These are phyloP conservation scores for Leccinum rimulosum DNA, from an alignment of 768 basidiomycete species.

Conservation along the genomic window DNA sequence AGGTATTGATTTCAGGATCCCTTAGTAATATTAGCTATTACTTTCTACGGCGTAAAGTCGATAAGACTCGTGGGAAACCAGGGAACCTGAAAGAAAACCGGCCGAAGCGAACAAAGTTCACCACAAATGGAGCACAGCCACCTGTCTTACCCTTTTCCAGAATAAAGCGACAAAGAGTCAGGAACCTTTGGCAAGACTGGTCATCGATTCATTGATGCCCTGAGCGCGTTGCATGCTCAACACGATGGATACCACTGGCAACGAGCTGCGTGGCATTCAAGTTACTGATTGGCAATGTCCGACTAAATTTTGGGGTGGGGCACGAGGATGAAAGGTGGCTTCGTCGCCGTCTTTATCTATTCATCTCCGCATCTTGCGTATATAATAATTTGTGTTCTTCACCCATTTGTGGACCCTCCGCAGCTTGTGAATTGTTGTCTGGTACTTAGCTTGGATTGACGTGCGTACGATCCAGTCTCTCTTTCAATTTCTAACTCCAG, in stretches of 20 bases:
- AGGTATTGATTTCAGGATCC: no score
- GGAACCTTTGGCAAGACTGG: neutral
- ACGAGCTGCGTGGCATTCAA: neutral
- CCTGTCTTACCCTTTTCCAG: neutral
- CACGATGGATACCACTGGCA: conserved; percentile 3
- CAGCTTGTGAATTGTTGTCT: conserved; percentile 8
- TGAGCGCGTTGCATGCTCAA: neutral
- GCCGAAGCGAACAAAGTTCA: no score
- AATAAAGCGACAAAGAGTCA: neutral
- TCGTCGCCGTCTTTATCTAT: conserved; percentile 4
- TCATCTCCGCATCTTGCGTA: conserved; percentile 25
- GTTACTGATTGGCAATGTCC: neutral
- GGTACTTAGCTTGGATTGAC: conserved; percentile 10
- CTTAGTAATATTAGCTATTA: no score
- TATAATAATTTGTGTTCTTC: conserved; percentile 8
- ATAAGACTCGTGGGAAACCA: no score
- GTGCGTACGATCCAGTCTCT: conserved; percentile 18
- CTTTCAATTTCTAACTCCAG: conserved; percentile 4
- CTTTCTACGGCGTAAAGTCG: no score
- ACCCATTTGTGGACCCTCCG: conserved; percentile 7
- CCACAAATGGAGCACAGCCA: neutral
- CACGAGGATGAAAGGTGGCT: neutral
- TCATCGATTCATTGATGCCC: neutral
- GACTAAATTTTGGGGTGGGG: neutral
- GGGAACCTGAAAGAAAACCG: no score